phyloP scores from a whole-genome alignment of 495 filamentous ascomycete species.

The Penicillium paradoxum region DNA sequence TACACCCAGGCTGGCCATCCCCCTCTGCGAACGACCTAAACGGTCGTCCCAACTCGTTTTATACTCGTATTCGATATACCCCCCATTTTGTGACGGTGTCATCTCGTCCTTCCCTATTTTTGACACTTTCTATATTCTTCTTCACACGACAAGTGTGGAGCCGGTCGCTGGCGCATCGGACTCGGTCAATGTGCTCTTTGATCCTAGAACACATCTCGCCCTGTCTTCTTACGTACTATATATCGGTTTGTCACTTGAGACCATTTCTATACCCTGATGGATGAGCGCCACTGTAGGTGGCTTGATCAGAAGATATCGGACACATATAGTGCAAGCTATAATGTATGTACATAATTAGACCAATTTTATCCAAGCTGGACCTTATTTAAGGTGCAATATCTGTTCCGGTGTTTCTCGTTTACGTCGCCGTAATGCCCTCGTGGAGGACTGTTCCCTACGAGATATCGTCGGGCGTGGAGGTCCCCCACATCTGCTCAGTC shows the following conservation, averaged over 20 bases:
- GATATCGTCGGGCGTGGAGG: too few relatives aligned
- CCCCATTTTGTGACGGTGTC: constrained; percentile 26
- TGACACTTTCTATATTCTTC: constrained; percentile 15
- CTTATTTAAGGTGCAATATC: constrained; percentile 8
- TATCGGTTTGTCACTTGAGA: constrained; percentile 9
- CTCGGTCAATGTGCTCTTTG: constrained; percentile 8
- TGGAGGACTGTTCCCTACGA: too few relatives aligned
- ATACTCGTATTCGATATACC: constrained; percentile 34
- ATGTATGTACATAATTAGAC: constrained; percentile 33
- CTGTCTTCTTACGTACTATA: constrained; percentile 23
- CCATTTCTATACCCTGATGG: constrained; percentile 1
- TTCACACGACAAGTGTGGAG: constrained; percentile 16
- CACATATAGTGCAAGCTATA: constrained; percentile 24
- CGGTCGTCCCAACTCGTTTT: constrained; percentile 8
- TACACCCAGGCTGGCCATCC: constrained; percentile 18
- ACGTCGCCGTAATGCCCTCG: too few relatives aligned
- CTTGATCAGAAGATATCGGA: constrained; percentile 18
- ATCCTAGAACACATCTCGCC: constrained; percentile 10
- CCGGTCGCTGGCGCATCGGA: constrained; percentile 25
- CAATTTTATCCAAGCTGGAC: constrained; percentile 22
- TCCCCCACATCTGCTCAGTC: constrained; percentile 18
- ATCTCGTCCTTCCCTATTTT: constrained; percentile 20
- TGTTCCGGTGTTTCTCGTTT: background rate
- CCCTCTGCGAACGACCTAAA: background rate
- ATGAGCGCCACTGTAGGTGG: constrained; percentile 12